Percentiles rank a stretch among this genome's conserved stretches.
These are phyloP conservation scores for Chlamydomonas urium DNA, from an alignment of 139 green algal genomes.

Conservation along the genomic window DNA sequence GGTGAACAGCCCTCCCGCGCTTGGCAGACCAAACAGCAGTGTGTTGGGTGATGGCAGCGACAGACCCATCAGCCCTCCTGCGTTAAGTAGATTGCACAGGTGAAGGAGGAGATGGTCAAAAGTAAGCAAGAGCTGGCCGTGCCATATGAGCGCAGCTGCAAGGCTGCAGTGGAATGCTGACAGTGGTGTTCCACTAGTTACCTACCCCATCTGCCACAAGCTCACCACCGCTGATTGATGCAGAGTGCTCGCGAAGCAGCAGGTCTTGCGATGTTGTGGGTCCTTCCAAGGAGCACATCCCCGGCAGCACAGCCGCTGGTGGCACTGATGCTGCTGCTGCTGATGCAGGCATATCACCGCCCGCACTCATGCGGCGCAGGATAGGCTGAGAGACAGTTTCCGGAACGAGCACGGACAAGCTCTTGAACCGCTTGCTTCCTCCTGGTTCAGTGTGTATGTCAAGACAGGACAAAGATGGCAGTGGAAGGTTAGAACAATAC, in stretches of 20 bases:
- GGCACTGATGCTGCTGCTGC: neutral
- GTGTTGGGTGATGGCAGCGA: neutral
- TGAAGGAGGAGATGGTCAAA: neutral
- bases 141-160: neutral
- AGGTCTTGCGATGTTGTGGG: neutral
- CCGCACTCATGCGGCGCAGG: neutral
- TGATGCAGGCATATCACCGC: neutral
- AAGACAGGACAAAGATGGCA: neutral
- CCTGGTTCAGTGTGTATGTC: neutral
- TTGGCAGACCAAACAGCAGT: conserved; percentile 4
- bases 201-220: too few relatives aligned
- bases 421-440: conserved; percentile 3
- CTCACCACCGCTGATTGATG: too few relatives aligned
- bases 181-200: too few relatives aligned
- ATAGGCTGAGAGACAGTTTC: neutral
- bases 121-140: neutral
- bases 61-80: conserved; percentile 2
- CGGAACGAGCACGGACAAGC: neutral
- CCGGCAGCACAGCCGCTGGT: neutral
- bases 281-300: neutral
- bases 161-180: too few relatives aligned
- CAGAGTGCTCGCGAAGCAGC: neutral
- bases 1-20: conserved; percentile 1
- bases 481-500: neutral
- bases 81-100: neutral